Evolutionary conservation across 2,329 filamentous ascomycete genomes (phyloP).

Genomic region (Atkinsonella hypoxylon): DNA sequence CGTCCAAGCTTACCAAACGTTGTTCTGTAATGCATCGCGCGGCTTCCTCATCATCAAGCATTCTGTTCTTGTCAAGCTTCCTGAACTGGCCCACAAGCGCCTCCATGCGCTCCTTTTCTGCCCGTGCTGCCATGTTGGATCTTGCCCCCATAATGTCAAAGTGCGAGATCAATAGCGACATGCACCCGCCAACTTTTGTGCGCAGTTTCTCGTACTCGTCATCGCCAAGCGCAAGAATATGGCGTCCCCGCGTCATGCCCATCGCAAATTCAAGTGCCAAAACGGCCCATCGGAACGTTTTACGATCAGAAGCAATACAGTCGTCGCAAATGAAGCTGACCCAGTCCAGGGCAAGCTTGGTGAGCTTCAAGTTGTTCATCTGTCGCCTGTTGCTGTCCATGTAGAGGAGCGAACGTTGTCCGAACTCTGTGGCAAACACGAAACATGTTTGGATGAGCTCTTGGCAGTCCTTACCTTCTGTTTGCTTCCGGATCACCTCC

Average conservation of each 20-base stretch:
- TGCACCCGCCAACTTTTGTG: conserved; percentile 87
- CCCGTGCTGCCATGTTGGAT: conserved; percentile 84
- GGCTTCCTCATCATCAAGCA: conserved; percentile 76
- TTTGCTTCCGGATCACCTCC: conserved; percentile 80
- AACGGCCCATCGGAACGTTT: conserved; percentile 96
- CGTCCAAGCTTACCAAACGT: conserved; percentile 59
- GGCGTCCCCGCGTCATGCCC: conserved; percentile 88
- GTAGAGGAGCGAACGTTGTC: conserved; percentile 84
- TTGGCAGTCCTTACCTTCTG: conserved; percentile 72
- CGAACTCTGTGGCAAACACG: conserved; percentile 97
- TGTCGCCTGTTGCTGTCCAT: conserved; percentile 92
- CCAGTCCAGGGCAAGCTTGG: conserved; percentile 89
- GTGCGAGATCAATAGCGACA: conserved; percentile 93
- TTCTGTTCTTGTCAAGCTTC: conserved; percentile 63
- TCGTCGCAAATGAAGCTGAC: conserved; percentile 97
- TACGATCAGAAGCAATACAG: conserved; percentile 84
- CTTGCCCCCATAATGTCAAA: conserved; percentile 98
- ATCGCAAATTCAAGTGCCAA: conserved; percentile 92
- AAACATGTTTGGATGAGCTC: conserved; percentile 97
- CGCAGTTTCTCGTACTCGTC: conserved; percentile 75
- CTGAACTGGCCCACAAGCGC: conserved; percentile 64
- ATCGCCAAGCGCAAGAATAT: conserved; percentile 83
- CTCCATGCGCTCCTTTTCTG: conserved; percentile 81
- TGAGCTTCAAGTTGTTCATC: conserved; percentile 95
- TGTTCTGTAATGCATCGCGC: conserved; percentile 61